Conservation (phyloP, 2,329 filamentous ascomycete genomes). For the Botrytis fragariae region DNA sequence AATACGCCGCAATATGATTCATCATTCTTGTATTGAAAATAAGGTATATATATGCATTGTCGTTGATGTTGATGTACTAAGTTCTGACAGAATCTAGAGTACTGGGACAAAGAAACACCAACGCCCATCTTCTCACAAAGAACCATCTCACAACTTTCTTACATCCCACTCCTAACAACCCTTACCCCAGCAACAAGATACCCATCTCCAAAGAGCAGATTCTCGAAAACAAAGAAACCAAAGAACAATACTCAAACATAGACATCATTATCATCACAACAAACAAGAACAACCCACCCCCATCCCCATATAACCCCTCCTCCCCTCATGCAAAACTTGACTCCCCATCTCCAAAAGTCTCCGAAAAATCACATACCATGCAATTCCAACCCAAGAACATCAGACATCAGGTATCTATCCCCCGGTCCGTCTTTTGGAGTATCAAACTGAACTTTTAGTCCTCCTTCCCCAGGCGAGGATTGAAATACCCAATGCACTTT, state of each 20-base stretch:
- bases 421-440: not conserved
- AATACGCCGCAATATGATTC: too few species aligned
- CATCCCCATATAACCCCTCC: not conserved
- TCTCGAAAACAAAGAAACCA: not conserved
- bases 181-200: too few species aligned
- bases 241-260: not conserved
- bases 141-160: not conserved
- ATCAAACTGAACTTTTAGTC: not conserved
- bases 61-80: too few species aligned
- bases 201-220: too few species aligned
- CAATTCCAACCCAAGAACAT: not conserved
- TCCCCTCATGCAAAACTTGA: not conserved
- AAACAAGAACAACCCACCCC: not conserved
- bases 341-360: not conserved
- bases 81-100: too few species aligned
- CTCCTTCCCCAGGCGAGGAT: not conserved
- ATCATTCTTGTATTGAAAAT: too few species aligned
- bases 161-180: not conserved
- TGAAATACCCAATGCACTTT: not conserved
- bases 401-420: not conserved
- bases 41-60: too few species aligned
- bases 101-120: not conserved
- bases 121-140: too few species aligned
- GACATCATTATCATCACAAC: rapidly evolving
- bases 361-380: not conserved